Conservation (phyloP, 192 early-diverging fungal genomes). For the Neocallimastix lanati region DNA sequence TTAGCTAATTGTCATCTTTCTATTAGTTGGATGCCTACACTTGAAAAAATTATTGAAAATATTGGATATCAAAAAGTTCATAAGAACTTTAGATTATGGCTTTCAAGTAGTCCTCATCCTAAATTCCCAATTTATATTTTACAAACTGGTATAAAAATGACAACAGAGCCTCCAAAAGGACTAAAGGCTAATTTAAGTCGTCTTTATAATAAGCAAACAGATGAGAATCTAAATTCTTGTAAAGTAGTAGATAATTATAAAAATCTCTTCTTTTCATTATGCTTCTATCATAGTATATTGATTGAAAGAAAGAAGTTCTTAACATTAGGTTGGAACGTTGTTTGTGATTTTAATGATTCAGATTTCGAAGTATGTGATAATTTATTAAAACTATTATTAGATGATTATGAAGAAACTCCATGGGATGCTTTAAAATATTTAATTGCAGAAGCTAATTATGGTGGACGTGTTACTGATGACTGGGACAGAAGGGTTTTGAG, state of each 20-base stretch:
- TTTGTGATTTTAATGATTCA: conserved; percentile 41
- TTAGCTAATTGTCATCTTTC: conserved; percentile 45
- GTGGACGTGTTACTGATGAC: conserved; percentile 39
- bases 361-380: conserved; percentile 40
- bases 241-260: conserved; percentile 19
- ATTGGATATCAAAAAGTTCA: conserved; percentile 30
- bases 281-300: conserved; percentile 38
- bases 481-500: conserved; percentile 36
- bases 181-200: conserved; percentile 31
- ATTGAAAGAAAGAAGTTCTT: conserved; percentile 42
- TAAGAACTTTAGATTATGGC: conserved; percentile 35
- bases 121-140: conserved; percentile 45
- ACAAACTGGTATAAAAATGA: conserved; percentile 37
- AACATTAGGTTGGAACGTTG: conserved; percentile 33
- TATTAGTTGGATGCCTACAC: conserved; percentile 38
- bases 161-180: conserved; percentile 42
- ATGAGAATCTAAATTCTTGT: conserved; percentile 22
- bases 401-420: conserved; percentile 33
- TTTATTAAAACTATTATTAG: conserved; percentile 13
- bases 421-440: conserved; percentile 47
- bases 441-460: conserved; percentile 46
- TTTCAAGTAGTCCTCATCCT: conserved; percentile 41
- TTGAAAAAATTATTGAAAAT: conserved; percentile 40
- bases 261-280: conserved; percentile 31
- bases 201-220: conserved; percentile 20